Evolutionary conservation across 176 grass and related monocot genomes (phyloP).

Genomic region (Aegilops longissima): DNA sequence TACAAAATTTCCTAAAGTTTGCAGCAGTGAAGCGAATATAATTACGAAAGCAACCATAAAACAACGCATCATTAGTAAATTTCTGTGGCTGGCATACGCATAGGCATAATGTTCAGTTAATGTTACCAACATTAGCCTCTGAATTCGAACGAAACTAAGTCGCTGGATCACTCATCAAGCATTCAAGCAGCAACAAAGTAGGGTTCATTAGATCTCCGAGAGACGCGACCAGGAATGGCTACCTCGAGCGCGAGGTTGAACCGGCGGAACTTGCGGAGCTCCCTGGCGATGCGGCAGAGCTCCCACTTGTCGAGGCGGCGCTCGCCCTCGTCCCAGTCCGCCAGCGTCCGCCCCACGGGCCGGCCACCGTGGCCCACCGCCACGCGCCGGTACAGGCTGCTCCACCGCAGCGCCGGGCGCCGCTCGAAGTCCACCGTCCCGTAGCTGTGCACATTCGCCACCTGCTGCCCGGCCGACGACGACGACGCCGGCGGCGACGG

Average conservation of each 20-base stretch:
- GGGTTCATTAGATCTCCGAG: neutral
- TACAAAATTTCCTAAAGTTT: neutral
- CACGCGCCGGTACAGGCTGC: slow-evolving; percentile 67
- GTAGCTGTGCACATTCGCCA: slow-evolving; percentile 74
- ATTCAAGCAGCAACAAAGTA: no score
- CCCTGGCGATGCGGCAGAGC: slow-evolving; percentile 69
- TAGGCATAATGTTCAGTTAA: neutral
- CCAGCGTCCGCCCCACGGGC: slow-evolving; percentile 35
- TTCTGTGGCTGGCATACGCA: neutral
- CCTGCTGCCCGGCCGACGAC: slow-evolving; percentile 30
- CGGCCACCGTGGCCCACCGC: slow-evolving; percentile 35
- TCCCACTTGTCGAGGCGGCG: slow-evolving; percentile 74
- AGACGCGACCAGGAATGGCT: neutral
- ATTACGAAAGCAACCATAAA: neutral
- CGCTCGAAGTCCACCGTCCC: slow-evolving; percentile 76
- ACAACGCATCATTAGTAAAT: neutral
- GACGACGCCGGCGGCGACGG: neutral
- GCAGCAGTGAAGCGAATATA: neutral
- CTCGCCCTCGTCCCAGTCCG: slow-evolving; percentile 74
- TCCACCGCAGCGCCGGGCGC: slow-evolving; percentile 51
- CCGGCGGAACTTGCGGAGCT: slow-evolving; percentile 81
- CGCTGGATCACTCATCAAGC: no score
- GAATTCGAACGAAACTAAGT: neutral
- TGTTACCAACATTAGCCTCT: neutral
- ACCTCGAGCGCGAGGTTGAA: slow-evolving; percentile 72